A percentile compares a stretch with the other conserved stretches of the same genome.
Evolutionary conservation across 2,329 filamentous ascomycete genomes (phyloP).

Genomic region (Aspergillus sp.): DNA sequence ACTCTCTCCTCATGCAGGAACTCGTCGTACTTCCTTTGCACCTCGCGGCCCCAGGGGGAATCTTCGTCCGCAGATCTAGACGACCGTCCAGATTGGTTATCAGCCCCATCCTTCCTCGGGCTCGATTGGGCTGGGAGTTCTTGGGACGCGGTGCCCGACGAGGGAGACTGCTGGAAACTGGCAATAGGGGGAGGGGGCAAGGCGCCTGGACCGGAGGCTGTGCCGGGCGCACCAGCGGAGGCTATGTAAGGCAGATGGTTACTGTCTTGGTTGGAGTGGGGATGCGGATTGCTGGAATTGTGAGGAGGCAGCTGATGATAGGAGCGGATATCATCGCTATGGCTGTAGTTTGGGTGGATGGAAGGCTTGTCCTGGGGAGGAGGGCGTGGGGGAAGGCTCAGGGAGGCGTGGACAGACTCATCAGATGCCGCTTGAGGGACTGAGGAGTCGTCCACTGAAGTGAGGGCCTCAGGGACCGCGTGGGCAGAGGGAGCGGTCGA

Average conservation of each 20-base stretch:
- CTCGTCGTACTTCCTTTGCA: constrained; percentile 42
- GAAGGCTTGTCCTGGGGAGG: constrained; percentile 35
- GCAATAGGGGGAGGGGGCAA: constrained; percentile 33
- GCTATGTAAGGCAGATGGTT: constrained; percentile 23
- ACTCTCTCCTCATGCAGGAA: constrained; percentile 42
- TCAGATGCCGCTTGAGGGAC: constrained; percentile 20
- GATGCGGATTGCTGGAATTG: constrained; percentile 16
- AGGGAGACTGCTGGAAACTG: constrained; percentile 28
- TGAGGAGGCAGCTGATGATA: constrained; percentile 30
- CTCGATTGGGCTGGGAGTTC: constrained; percentile 13
- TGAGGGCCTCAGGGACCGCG: constrained; percentile 14
- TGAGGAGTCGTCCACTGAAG: constrained; percentile 18
- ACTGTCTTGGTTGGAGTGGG: constrained; percentile 27
- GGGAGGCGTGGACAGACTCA: constrained; percentile 25
- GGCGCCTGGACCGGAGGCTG: constrained; percentile 23
- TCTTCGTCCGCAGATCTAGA: constrained; percentile 28
- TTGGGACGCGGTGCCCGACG: constrained; percentile 13
- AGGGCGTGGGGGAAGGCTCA: constrained; percentile 37
- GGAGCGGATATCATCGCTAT: constrained; percentile 29
- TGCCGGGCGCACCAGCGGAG: constrained; percentile 27
- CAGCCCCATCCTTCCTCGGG: constrained; percentile 16
- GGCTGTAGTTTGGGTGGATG: constrained; percentile 28
- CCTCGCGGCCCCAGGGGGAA: constrained; percentile 39
- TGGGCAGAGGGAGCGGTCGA: constrained; percentile 17
- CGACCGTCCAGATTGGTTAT: constrained; percentile 16